Base-by-base conservation (phyloP, 139 green algal species). In the Chlamydomonas sphaeroides region DNA sequence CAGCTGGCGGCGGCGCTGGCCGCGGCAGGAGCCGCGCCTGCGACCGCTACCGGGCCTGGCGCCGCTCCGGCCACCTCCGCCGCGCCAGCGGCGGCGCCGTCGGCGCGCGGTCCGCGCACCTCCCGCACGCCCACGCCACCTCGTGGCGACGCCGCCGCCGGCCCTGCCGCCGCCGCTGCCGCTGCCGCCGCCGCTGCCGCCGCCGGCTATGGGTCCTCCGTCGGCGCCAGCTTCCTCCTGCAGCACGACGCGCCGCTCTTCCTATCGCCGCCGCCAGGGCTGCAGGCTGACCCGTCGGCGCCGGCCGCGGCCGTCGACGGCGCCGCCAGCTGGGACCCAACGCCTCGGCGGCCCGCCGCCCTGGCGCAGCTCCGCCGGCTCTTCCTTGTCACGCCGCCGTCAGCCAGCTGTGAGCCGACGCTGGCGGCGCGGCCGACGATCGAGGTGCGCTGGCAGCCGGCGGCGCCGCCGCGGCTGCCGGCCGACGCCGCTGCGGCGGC, bases 191-290 rank as follows among this genome's bases (percentile, higher is more conserved):
- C 59, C 8, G 56, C 56, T 0, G 78, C 33, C 28, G 25, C 18
- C 17, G 63, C 26, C 45, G 65, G 36, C 20, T 30, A 10, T 17
- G 30, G 17, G 5, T 32, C 33, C 49, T 42, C 6, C 41, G 51
- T 11, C 65, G 53, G 67, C 21, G 78, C 78, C 26, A 48, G 67
- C 67, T 84, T 71, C 28, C 28, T 84, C 53, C 78, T 84, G 10
- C 67, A 76, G 38, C 66, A 84, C 42, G 78, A 84, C 32, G 78
- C 53, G 28, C 78, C 78, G 51, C 38, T 84, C 28, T 84, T 56
- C 38, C 66, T 84, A n/a, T 30, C 30, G 32, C 51, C 68, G 53
- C 65, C 78, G n/a, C 53, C 39, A 6, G 75, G 61, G 7, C 42
- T 72, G n/a, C 32, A 38, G 75, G n/a, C 39, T 1, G 75, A 72